A percentile compares a stretch with the other conserved stretches of the same genome.
Conservation (phyloP, 2,329 filamentous ascomycete genomes). For the Alternaria ethzedia region DNA sequence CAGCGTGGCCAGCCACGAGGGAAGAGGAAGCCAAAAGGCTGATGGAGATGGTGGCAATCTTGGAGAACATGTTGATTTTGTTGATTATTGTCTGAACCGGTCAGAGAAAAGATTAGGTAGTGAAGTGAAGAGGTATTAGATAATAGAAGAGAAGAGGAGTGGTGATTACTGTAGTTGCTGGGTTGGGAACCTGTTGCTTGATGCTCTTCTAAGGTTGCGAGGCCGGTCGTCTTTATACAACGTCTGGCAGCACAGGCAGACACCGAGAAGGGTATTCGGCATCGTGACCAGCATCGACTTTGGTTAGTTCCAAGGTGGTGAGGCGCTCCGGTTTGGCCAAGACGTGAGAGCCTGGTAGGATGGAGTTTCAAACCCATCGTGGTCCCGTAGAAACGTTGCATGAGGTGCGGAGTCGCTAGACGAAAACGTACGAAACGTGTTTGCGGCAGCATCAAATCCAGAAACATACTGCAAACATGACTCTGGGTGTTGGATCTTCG, state of each 20-base stretch:
- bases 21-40: slow-evolving; percentile 61
- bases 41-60: slow-evolving; percentile 49
- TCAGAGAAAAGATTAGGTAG: slow-evolving; percentile 38
- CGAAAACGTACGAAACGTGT: slow-evolving; percentile 29
- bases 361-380: slow-evolving; percentile 21
- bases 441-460: slow-evolving; percentile 30
- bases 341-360: slow-evolving; percentile 23
- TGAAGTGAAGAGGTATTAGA: slow-evolving; percentile 30
- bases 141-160: slow-evolving; percentile 36
- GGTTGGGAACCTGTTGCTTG: slow-evolving; percentile 44
- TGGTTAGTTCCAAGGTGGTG: slow-evolving; percentile 21
- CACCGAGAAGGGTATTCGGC: neutral
- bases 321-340: slow-evolving; percentile 40
- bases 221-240: slow-evolving; percentile 37
- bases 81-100: slow-evolving; percentile 44
- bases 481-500: neutral
- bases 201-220: slow-evolving; percentile 34
- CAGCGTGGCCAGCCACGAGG: slow-evolving; percentile 66
- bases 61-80: slow-evolving; percentile 50
- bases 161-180: slow-evolving; percentile 44
- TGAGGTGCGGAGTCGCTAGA: slow-evolving; percentile 13
- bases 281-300: slow-evolving; percentile 10
- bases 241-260: neutral
- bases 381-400: slow-evolving; percentile 21
- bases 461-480: slow-evolving; percentile 17